Conservation (phyloP, 306 rosid species). For the Citrullus colocynthis region DNA sequence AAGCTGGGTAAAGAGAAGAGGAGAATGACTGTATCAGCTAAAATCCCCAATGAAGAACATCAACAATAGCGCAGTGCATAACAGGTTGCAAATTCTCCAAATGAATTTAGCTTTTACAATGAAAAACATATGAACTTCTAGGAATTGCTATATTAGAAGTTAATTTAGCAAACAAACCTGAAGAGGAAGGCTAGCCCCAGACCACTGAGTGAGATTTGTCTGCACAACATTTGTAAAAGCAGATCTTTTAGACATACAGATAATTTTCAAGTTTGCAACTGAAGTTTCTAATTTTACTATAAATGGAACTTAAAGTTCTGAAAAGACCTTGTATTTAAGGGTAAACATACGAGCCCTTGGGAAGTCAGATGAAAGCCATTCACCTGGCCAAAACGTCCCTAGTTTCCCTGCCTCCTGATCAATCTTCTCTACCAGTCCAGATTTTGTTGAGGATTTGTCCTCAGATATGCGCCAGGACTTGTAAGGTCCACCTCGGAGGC, state of each 20-base stretch:
- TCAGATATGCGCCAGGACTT: slow-evolving; percentile 94
- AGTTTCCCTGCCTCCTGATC: slow-evolving; percentile 93
- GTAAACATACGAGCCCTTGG: slow-evolving; percentile 80
- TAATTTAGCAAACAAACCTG: slow-evolving; percentile 41
- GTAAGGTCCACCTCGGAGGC: slow-evolving; percentile 88
- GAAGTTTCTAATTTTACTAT: background rate
- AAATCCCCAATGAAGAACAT: background rate
- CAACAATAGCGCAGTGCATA: background rate
- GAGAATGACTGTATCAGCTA: background rate
- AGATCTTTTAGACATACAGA: slow-evolving; percentile 15
- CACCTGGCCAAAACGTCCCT: slow-evolving; percentile 98
- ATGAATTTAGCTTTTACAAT: background rate
- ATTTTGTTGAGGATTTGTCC: slow-evolving; percentile 65
- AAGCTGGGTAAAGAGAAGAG: background rate
- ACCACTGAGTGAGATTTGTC: slow-evolving; percentile 94
- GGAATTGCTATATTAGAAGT: background rate
- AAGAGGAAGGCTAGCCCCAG: slow-evolving; percentile 96
- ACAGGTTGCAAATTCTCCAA: background rate
- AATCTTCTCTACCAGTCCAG: slow-evolving; percentile 87
- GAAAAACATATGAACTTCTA: background rate
- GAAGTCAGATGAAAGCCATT: slow-evolving; percentile 90
- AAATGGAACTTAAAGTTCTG: background rate
- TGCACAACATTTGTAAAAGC: slow-evolving; percentile 34
- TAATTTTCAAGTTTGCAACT: slow-evolving; percentile 4
- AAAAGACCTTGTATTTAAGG: slow-evolving; percentile 80